Conservation (phyloP, 2,329 filamentous ascomycete species). For the Epichloe sp. region DNA sequence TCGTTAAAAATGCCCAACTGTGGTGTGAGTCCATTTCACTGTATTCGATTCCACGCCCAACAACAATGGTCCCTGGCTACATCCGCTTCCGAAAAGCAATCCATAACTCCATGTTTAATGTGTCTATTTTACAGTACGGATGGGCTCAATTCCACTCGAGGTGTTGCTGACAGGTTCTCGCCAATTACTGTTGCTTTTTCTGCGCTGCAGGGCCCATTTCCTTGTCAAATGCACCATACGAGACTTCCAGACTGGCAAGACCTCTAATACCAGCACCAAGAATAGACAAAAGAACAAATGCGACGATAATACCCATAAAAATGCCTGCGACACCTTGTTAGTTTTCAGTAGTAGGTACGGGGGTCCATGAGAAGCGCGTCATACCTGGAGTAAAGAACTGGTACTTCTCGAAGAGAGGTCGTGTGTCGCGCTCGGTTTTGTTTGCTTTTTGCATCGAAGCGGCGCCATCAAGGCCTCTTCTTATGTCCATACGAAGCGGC, state of each 20-base stretch:
- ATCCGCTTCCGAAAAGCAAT: neutral
- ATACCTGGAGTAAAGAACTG: constrained; percentile 83
- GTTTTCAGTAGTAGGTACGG: neutral
- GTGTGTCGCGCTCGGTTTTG: constrained; percentile 24
- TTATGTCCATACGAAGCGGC: constrained; percentile 57
- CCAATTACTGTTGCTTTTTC: constrained; percentile 49
- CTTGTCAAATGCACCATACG: constrained; percentile 92
- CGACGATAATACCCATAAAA: constrained; percentile 71
- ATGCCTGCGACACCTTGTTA: constrained; percentile 44
- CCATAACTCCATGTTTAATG: constrained; percentile 10
- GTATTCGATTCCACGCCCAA: neutral
- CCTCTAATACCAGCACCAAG: constrained; percentile 66
- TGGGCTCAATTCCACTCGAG: neutral
- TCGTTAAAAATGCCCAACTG: neutral
- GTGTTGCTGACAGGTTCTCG: neutral
- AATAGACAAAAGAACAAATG: constrained; percentile 61
- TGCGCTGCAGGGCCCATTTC: constrained; percentile 82
- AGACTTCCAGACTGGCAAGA: constrained; percentile 69
- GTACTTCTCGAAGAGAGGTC: constrained; percentile 76
- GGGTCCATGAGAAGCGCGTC: neutral
- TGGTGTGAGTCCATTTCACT: neutral
- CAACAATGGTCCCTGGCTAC: neutral
- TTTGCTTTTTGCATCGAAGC: constrained; percentile 25
- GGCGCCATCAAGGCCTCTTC: constrained; percentile 37
- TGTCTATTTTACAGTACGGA: constrained; percentile 7